Percentiles rank a stretch among this genome's conserved stretches.
Conservation (phyloP, 495 filamentous ascomycete genomes). For the Jackrogersella multiformis region DNA sequence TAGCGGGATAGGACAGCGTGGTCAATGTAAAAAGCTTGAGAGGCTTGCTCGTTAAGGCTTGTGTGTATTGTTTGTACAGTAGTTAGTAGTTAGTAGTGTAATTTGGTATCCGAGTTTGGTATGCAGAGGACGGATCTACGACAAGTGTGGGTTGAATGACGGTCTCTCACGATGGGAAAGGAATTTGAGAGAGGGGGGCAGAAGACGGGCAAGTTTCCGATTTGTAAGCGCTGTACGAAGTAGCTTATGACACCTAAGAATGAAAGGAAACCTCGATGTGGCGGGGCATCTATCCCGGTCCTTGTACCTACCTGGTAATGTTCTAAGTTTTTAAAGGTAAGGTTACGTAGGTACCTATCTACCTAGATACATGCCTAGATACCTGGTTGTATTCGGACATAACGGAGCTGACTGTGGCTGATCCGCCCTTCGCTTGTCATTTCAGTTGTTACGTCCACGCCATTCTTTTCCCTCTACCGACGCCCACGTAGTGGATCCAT, state of each 20-base stretch:
- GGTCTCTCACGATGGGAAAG: slow-evolving; percentile 36
- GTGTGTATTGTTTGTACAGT: slow-evolving; percentile 16
- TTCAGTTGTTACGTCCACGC: slow-evolving; percentile 37
- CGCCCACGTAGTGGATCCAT: too few relatives aligned
- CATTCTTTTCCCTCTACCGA: slow-evolving; percentile 1
- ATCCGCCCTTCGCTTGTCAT: slow-evolving; percentile 15
- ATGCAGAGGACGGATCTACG: slow-evolving; percentile 27
- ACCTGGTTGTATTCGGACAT: too few relatives aligned
- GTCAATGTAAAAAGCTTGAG: slow-evolving; percentile 31
- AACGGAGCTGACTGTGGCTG: slow-evolving; percentile 41
- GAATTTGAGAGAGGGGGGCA: slow-evolving; percentile 44
- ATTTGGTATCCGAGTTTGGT: slow-evolving; percentile 8
- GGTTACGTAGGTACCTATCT: too few relatives aligned
- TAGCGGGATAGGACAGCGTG: slow-evolving; percentile 26
- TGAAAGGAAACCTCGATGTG: slow-evolving; percentile 31
- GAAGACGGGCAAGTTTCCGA: slow-evolving; percentile 43
- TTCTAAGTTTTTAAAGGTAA: too few relatives aligned
- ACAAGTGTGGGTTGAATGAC: slow-evolving; percentile 18
- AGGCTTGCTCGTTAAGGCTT: not conserved
- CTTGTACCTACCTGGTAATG: too few relatives aligned
- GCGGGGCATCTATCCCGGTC: slow-evolving; percentile 29
- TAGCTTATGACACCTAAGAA: not conserved
- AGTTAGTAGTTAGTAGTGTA: not conserved
- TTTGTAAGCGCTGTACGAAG: slow-evolving; percentile 39
- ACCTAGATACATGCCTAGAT: too few relatives aligned